Evolutionary conservation across 176 grass and related monocot species (phyloP).

Genomic region (Panicum miliaceum): DNA sequence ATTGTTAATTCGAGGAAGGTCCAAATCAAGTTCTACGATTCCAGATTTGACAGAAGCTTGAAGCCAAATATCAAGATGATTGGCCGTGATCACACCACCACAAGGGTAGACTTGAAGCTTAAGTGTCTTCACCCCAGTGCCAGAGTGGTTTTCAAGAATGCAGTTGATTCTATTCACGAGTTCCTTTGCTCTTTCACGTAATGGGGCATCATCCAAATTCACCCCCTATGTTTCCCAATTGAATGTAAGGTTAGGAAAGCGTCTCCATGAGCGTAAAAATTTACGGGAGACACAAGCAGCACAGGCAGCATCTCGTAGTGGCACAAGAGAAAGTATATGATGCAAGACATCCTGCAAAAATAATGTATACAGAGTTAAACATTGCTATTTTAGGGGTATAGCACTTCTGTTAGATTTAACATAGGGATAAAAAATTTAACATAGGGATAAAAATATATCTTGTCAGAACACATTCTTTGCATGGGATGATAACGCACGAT

Average conservation of each 20-base stretch:
- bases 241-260: slow-evolving; percentile 35
- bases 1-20: not conserved
- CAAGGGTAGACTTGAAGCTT: not conserved
- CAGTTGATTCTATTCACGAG: not conserved
- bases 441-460: not conserved
- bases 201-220: not conserved
- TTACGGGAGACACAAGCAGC: slow-evolving; percentile 16
- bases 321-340: slow-evolving; percentile 28
- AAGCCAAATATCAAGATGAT: slow-evolving; percentile 20
- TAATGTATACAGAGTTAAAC: not conserved
- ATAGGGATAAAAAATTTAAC: too few relatives aligned
- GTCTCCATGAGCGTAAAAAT: slow-evolving; percentile 29
- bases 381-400: not conserved
- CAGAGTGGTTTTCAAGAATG: slow-evolving; percentile 28
- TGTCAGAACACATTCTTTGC: not conserved
- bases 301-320: slow-evolving; percentile 25
- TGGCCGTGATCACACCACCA: not conserved
- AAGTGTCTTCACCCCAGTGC: slow-evolving; percentile 34
- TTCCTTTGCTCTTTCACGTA: not conserved
- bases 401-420: not conserved
- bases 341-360: slow-evolving; percentile 29
- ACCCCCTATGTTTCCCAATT: not conserved
- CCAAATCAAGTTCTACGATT: slow-evolving; percentile 15
- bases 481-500: not conserved
- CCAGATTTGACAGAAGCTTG: slow-evolving; percentile 11